Evolutionary conservation across 768 basidiomycete genomes (phyloP), one percentile per base, ranked within the genome.

Genomic region (Hortiboletus flavorubellus): DNA sequence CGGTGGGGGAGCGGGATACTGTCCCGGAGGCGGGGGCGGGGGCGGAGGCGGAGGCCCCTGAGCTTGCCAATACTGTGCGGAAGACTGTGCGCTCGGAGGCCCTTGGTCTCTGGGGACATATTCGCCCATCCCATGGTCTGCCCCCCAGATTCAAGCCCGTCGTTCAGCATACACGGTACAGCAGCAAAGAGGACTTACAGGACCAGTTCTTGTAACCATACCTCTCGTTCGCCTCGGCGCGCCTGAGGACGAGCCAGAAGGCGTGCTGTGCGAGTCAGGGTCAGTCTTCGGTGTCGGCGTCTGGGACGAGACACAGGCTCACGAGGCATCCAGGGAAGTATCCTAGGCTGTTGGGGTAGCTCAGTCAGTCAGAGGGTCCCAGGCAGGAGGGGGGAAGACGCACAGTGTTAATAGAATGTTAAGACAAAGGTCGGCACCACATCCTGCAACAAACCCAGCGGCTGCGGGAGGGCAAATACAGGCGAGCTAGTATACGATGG

Each of bases 211-310:
- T 51, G 40, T 53, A 35, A 0, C 67, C 67, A 11, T 61, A 68
- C 44, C 9, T 76, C 55, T 89, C 84, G 64, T 90, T 87, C 0
- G 89, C 91, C 57, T 89, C 79, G 75, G 88, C 82, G 75, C 87
- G 87, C 79, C 77, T 85, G 73, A 91, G 86, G 44, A 93, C 86
- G 51, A 95, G 77, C 88, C 88, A 93, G 72, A 91, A 87, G 1
- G 91, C 90, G 64, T 93, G 91, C 81, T 82, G 35, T 4, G 5
- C 8, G 46, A 6, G 31, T 31, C 23, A 23, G 46, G 31, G 14
- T 55, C 33, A 35, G 39, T 38, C 26, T 8, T 16, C 5, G 16
- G 35, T 49, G 14, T 16, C 23, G 9, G 9, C 15, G 8, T 21
- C 11, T n/a, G 7, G 0, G 41, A 23, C 2, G 15, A 12, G 26